phyloP scores from a whole-genome alignment of 106 monocot species.

The Platanthera guangdongensis region DNA sequence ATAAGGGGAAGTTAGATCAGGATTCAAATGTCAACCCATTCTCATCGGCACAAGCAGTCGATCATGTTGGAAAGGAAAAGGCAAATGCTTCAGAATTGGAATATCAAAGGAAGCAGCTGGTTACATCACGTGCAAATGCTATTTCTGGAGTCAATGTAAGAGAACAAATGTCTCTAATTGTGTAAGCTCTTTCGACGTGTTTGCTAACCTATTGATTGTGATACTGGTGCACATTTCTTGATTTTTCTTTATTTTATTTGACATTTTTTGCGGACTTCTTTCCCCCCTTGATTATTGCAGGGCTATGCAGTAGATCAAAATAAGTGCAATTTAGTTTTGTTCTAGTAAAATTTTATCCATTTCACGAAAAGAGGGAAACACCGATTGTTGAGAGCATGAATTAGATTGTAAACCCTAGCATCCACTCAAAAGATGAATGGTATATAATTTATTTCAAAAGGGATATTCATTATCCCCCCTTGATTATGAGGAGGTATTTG shows the following conservation, averaged over 20 bases:
- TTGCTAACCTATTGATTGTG: background rate
- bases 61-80: background rate
- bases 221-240: background rate
- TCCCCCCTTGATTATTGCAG: background rate
- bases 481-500: no score
- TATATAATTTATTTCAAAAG: no score
- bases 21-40: background rate
- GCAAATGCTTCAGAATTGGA: slow-evolving; percentile 5
- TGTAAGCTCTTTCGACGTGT: background rate
- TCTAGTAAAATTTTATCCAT: no score
- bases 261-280: background rate
- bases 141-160: background rate
- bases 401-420: no score
- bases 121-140: background rate
- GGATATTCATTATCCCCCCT: no score
- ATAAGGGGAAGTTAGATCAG: slow-evolving; percentile 5
- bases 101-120: background rate
- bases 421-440: no score
- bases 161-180: background rate
- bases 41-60: background rate
- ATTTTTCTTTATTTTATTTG: background rate
- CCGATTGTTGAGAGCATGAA: no score
- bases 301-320: background rate
- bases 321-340: background rate
- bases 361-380: no score